Conservation (phyloP, 2,329 filamentous ascomycete species). For the Epichloe hybrida region DNA sequence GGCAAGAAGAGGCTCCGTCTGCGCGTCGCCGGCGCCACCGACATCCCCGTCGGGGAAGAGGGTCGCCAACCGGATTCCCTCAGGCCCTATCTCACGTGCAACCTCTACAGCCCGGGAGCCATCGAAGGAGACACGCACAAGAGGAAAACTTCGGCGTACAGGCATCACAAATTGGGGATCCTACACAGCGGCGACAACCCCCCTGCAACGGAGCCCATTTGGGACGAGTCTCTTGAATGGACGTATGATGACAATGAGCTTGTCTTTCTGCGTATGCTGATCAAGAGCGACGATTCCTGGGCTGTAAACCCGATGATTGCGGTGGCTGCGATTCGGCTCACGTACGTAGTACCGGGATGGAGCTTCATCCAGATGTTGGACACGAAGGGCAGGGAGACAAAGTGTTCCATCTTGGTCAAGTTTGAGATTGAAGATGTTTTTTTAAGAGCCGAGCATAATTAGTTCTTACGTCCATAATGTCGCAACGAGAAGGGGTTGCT, state of each 20-base stretch:
- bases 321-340: constrained; percentile 44
- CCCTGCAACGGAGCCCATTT: constrained; percentile 45
- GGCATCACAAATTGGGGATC: constrained; percentile 42
- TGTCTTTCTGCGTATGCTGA: constrained; percentile 47
- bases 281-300: constrained; percentile 55
- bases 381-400: constrained; percentile 49
- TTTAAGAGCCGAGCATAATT: constrained; percentile 2
- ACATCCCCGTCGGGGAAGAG: constrained; percentile 38
- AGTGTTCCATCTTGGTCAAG: constrained; percentile 45
- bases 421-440: constrained; percentile 38
- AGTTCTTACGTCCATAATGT: too few relatives aligned
- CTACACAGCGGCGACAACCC: constrained; percentile 46
- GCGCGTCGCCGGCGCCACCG: constrained; percentile 48
- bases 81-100: constrained; percentile 53
- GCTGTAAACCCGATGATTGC: constrained; percentile 48
- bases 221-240: constrained; percentile 55
- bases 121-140: constrained; percentile 37
- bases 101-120: constrained; percentile 44
- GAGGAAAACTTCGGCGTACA: constrained; percentile 47
- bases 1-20: constrained; percentile 38
- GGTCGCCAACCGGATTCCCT: constrained; percentile 38
- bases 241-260: constrained; percentile 55
- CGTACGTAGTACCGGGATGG: constrained; percentile 45
- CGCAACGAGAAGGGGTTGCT: constrained; percentile 10
- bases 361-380: constrained; percentile 52